These are phyloP conservation scores for Oehlia diaphana DNA, from an alignment of 192 early-diverging fungal species.

Conservation along the genomic window DNA sequence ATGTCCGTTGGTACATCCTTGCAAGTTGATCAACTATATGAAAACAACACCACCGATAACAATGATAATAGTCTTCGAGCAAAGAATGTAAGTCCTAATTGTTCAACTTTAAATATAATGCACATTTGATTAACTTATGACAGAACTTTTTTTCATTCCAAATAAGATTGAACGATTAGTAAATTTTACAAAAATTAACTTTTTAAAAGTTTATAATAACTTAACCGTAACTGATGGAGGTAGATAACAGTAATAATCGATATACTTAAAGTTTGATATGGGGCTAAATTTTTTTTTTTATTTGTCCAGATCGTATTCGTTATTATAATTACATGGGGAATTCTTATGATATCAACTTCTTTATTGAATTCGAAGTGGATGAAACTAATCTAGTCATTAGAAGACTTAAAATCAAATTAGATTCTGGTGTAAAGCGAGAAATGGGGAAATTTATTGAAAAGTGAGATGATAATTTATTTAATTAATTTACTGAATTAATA, in stretches of 20 bases:
- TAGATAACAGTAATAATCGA: background rate
- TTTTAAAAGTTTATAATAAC: background rate
- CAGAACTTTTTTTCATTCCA: background rate
- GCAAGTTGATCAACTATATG: background rate
- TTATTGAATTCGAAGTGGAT: constrained; percentile 5
- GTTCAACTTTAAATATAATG: background rate
- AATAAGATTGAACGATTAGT: background rate
- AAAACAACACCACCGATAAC: background rate
- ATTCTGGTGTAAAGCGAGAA: background rate
- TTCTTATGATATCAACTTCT: constrained; percentile 2
- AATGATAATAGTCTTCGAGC: background rate
- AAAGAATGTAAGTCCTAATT: background rate
- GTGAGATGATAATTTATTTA: background rate
- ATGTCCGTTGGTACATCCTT: background rate
- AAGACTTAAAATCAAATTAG: constrained; percentile 9
- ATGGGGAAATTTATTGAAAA: constrained; percentile 16
- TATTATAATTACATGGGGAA: background rate
- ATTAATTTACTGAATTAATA: background rate
- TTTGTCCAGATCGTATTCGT: background rate
- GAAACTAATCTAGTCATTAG: background rate
- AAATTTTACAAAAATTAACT: background rate
- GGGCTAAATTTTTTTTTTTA: background rate
- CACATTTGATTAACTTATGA: background rate
- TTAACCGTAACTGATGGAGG: constrained; percentile 36
- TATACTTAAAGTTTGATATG: background rate